Evolutionary conservation across 2,329 filamentous ascomycete species (phyloP), one percentile per base, ranked within the genome.

Genomic region (Ascochyta lentis): DNA sequence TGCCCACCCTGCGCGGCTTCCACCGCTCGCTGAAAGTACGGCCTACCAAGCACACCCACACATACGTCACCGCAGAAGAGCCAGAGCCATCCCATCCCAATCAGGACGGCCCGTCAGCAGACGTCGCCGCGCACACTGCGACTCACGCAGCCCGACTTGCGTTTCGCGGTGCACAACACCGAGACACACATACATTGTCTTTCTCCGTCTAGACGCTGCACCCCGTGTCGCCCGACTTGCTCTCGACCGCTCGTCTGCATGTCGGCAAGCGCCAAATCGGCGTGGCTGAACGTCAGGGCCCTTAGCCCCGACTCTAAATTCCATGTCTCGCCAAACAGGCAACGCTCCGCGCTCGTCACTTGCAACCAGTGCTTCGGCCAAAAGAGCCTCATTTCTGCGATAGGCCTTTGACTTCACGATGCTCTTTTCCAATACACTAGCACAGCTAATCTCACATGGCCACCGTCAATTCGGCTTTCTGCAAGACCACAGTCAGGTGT

Each of bases 331-430:
- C 49, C 42, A 47, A 53, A 46, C 2, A 42, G 43, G 50, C 29
- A 42, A 53, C 6, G 43, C 35, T 16, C 42, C n/a, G 42, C 26
- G 24, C 19, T 19, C 19, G 29, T 33, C 38, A 13, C 13, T 37
- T 37, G 13, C 13, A 16, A n/a, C 39, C 39, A 40, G 38, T 49
- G 51, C 51, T 40, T 39, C 41, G 44, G 35, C 23, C 27, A 29
- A 22, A 42, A 51, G 53, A 56, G 53, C 53, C 53, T 51, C 53
- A 56, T 19, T n/a, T 8, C 35, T 19, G 15, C 42, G 41, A 50
- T 46, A 41, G 29, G 41, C 46, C 12, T 16, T 46, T 35, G n/a
- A 29, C 37, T 38, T 27, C 31, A 42, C 47, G 37, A 46, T 56
- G n/a, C 37, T 29, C 13, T 40, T 39, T 10, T 1, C 12, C 8